A percentile compares a stretch with the other conserved stretches of the same genome.
Evolutionary conservation across 257 asterid species (phyloP).

Genomic region (Dorcoceras hygrometricum): DNA sequence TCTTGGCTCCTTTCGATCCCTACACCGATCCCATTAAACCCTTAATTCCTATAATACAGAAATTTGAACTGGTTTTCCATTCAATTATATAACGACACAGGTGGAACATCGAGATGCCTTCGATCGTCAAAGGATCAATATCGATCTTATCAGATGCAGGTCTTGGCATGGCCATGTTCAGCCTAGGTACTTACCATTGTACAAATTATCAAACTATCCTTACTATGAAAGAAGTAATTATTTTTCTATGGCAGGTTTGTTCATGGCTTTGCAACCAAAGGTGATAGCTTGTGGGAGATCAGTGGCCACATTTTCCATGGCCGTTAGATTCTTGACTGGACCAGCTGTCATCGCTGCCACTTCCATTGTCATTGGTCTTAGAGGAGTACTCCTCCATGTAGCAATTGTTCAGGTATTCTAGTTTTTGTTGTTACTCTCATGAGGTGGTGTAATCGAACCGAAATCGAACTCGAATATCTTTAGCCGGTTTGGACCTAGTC

Average conservation of each 20-base stretch:
- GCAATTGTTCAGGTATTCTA: slow-evolving; percentile 49
- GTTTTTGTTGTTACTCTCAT: too few relatives aligned
- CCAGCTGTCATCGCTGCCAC: slow-evolving; percentile 97
- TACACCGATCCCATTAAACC: too few relatives aligned
- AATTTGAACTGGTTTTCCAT: too few relatives aligned
- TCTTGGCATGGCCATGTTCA: slow-evolving; percentile 98
- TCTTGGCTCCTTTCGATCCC: too few relatives aligned
- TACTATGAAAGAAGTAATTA: not conserved
- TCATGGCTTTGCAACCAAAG: slow-evolving; percentile 97
- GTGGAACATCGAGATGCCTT: slow-evolving; percentile 89
- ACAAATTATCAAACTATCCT: too few relatives aligned
- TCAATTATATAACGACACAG: slow-evolving; percentile 30
- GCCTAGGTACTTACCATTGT: slow-evolving; percentile 52
- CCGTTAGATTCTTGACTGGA: slow-evolving; percentile 87
- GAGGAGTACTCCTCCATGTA: slow-evolving; percentile 77
- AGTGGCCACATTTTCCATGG: slow-evolving; percentile 89
- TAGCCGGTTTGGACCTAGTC: too few relatives aligned
- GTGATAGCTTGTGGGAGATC: slow-evolving; percentile 83
- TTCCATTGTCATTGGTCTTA: slow-evolving; percentile 80
- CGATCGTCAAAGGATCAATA: slow-evolving; percentile 80
- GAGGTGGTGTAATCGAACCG: too few relatives aligned
- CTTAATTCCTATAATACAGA: not conserved
- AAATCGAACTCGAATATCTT: too few relatives aligned
- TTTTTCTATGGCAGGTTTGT: slow-evolving; percentile 47
- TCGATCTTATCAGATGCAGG: slow-evolving; percentile 92